Evolutionary conservation across 441 rosid species (phyloP), one percentile per base, ranked within the genome.

Genomic region (Bruguiera hainesii): DNA sequence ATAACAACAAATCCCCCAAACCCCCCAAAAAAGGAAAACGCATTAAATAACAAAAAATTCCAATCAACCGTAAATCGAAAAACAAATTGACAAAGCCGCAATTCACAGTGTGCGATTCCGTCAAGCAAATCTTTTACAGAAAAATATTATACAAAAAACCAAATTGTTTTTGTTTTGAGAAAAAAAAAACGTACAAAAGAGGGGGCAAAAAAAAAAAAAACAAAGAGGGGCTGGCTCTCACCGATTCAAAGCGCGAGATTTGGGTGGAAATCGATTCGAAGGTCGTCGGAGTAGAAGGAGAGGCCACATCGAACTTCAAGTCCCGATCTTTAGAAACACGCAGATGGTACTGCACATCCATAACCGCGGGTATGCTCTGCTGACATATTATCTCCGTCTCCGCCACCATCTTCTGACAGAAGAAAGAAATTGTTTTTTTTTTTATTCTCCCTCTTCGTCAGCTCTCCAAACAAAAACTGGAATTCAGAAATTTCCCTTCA

Each of bases 331-430:
- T 73, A 0, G 71, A 50, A 28, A 77, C 72, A 51, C 80, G 63
- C 13, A 84, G 18, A 18, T 42, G 75, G 56, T 79, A 82, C 78
- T 84, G 84, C 33, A 81, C 85, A 71, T 85, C 89, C 46, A 81
- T 69, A 69, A 76, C 87, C 67, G 83, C 73, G 30, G 58, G 25
- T 26, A 55, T 55, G 28, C 58, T 55, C 58, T 63, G 53, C 42
- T 75, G 64, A 26, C 75, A 73, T 15, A 75, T 70, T 10, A 80
- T 60, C 68, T 86, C 93, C 31, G 85, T 39, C 23, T 89, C 91
- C 30, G 84, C 81, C 62, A 81, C 84, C 89, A 83, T 42, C 48
- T 42, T 42, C 13, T 42, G 5, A 37, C 46, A 37, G 46, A 10
- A 37, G 2, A 26, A 1, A 2, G 26, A 26, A 26, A 1, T 26